Evolutionary conservation across 345 rosid species (phyloP).

Genomic region (Orychophragmus violaceus): DNA sequence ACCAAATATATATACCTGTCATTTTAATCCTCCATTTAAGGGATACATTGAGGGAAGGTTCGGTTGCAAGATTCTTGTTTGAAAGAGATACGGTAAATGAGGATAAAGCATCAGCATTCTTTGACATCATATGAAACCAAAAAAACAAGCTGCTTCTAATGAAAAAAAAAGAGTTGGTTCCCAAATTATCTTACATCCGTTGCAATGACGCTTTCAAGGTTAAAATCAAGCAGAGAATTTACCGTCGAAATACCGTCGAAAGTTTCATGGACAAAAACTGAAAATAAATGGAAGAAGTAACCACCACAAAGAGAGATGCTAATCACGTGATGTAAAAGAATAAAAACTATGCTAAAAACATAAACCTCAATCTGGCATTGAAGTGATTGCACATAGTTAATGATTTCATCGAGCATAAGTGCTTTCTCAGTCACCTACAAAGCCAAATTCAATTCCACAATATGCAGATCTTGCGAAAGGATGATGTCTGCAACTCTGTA

Average conservation of each 20-base stretch:
- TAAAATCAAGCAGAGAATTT: too few species aligned
- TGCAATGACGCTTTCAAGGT: too few species aligned
- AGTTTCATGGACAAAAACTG: constrained; percentile 95
- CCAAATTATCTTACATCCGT: too few species aligned
- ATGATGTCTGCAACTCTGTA: too few species aligned
- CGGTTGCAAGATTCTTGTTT: constrained; percentile 40
- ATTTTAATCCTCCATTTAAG: too few species aligned
- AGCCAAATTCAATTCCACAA: not conserved
- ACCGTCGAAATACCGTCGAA: constrained; percentile 61
- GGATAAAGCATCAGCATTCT: constrained; percentile 59
- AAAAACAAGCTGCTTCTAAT: not conserved
- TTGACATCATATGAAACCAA: constrained; percentile 1
- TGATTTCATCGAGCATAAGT: too few species aligned
- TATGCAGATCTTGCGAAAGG: too few species aligned
- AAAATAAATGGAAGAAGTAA: too few species aligned
- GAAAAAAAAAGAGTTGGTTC: not conserved
- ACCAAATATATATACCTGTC: too few species aligned
- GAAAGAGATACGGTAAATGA: constrained; percentile 34
- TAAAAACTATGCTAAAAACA: not conserved
- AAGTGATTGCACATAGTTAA: constrained; percentile 88
- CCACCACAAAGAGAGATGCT: not conserved
- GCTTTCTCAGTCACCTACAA: constrained; percentile 78
- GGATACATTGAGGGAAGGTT: constrained; percentile 41
- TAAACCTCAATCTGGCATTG: constrained; percentile 89
- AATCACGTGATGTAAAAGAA: not conserved